Evolutionary conservation across 352 stramenopile species (phyloP).

Genomic region (Pythium dissotocum): DNA sequence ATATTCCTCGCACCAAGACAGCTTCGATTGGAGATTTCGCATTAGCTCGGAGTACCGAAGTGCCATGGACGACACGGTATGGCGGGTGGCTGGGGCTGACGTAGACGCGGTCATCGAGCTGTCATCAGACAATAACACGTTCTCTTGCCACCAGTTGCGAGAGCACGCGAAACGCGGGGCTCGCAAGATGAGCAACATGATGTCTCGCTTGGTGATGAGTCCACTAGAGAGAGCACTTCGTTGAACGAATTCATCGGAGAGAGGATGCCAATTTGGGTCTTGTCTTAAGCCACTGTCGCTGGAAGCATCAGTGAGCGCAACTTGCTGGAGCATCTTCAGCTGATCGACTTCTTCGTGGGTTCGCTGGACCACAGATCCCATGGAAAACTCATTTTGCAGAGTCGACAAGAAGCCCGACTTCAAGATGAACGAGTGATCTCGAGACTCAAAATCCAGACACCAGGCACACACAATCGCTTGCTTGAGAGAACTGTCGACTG

Average conservation of each 20-base stretch:
- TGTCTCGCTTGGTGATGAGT: constrained; percentile 79
- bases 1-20: constrained; percentile 41
- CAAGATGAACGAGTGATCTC: constrained; percentile 80
- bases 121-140: constrained; percentile 27
- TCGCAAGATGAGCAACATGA: constrained; percentile 61
- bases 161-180: constrained; percentile 62
- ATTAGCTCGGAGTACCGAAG: constrained; percentile 79
- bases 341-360: constrained; percentile 26
- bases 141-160: constrained; percentile 60
- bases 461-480: constrained; percentile 82
- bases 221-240: constrained; percentile 65
- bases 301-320: neutral
- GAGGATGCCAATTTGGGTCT: constrained; percentile 73
- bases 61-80: constrained; percentile 77
- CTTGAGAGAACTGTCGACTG: constrained; percentile 62
- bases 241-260: constrained; percentile 81
- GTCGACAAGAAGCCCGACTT: constrained; percentile 76
- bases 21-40: constrained; percentile 55
- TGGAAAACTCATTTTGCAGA: constrained; percentile 75
- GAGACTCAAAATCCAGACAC: constrained; percentile 82
- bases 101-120: constrained; percentile 12
- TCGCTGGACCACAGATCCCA: constrained; percentile 47
- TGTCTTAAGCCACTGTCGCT: constrained; percentile 25
- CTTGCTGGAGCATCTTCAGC: constrained; percentile 18
- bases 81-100: constrained; percentile 18